Base-by-base conservation (phyloP, 192 early-diverging fungal species). In the Entophlyctis luteolus region DNA sequence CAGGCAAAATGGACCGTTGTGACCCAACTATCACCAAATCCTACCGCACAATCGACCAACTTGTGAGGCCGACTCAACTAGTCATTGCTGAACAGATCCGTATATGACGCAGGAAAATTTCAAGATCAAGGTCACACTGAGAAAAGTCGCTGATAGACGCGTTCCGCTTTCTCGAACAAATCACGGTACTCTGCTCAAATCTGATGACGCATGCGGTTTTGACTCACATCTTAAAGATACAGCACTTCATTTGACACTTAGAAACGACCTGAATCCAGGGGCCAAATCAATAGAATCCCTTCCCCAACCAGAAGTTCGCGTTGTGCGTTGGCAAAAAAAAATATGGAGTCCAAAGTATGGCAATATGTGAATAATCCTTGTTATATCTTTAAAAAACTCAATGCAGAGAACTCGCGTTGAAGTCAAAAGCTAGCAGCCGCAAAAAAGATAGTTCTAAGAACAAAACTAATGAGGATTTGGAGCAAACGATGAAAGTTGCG, bases 261-360 rank as follows among this genome's bases (percentile, higher is more conserved):
- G 52, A 18, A 29, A 63, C 27, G 60, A 63, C 37, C 46, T 46
- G 29, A 22, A 29, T 32, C 48, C 55, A 6, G 5, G 22, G 4
- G 12, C 25, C 5, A 48, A 23, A 33, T 59, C 46, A 6, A 10
- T 14, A 18, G 38, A 5, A 45, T 23, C 45, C 22, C 48, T 70
- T 8, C 68, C 68, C 18, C 10, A 34, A 18, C 68, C 68, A 4
- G 48, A 60, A 20, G 58, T 53, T 25, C 6, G 50, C 6, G 25
- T 48, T 4, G 38, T 70, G 5, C 42, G 49, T 6, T 70, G 68
- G 68, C 68, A 70, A 62, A 70, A 70, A 37, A 70, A 70, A 37
- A 39, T 62, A 34, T 25, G 38, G 47, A 62, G 54, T 38, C 34
- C 55, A 55, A 16, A 59, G 55, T 54, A 38, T 12, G 33, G 12